Percentiles rank a stretch among this genome's conserved stretches.
phyloP scores from a whole-genome alignment of 2,329 filamentous ascomycete genomes.

The Dothidotthia symphoricarpi region DNA sequence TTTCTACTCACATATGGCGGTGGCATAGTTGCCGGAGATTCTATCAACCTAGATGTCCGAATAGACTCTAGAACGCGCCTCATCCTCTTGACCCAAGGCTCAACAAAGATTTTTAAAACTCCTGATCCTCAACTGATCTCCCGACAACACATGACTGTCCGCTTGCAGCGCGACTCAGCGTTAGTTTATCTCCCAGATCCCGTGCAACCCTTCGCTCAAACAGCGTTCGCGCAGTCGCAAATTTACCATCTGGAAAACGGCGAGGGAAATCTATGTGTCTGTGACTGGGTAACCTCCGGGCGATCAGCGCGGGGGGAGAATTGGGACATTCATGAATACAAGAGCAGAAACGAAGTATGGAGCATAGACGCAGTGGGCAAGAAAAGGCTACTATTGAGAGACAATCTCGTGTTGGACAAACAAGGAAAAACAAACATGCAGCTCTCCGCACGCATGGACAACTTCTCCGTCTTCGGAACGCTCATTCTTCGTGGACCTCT shows the following conservation, averaged over 20 bases:
- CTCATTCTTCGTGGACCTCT: constrained; percentile 75
- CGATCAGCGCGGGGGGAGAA: constrained; percentile 80
- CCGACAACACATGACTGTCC: constrained; percentile 51
- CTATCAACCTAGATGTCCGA: constrained; percentile 69
- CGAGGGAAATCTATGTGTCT: constrained; percentile 64
- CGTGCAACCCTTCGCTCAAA: constrained; percentile 83
- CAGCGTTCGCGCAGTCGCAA: constrained; percentile 81
- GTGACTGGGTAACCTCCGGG: constrained; percentile 95
- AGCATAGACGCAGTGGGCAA: constrained; percentile 40
- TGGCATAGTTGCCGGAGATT: constrained; percentile 84
- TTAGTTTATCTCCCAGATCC: constrained; percentile 79
- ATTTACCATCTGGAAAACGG: constrained; percentile 62
- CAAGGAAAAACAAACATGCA: constrained; percentile 36
- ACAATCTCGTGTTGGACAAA: constrained; percentile 73
- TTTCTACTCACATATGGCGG: constrained; percentile 95
- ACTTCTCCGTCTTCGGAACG: constrained; percentile 76
- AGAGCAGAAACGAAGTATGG: constrained; percentile 87
- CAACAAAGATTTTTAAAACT: constrained; percentile 95
- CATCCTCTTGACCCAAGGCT: constrained; percentile 63
- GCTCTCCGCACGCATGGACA: constrained; percentile 61
- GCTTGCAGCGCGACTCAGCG: constrained; percentile 50
- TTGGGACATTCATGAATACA: constrained; percentile 80
- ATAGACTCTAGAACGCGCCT: constrained; percentile 66
- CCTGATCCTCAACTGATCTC: constrained; percentile 49
- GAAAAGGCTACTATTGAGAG: constrained; percentile 71